These are phyloP conservation scores for Fagus sylvatica DNA, from an alignment of 306 rosid species.

Conservation along the genomic window DNA sequence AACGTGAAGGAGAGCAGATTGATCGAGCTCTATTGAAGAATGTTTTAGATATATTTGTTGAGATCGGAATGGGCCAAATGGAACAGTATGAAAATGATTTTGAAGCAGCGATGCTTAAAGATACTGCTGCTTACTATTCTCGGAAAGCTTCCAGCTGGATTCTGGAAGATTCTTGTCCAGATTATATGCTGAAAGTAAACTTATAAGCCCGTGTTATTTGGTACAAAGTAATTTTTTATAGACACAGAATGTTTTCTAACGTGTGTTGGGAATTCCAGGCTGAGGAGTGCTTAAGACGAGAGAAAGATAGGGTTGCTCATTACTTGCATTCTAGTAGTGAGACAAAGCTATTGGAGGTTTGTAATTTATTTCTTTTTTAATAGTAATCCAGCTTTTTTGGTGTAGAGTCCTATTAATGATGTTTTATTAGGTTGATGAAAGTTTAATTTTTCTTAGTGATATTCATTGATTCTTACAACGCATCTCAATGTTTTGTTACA, in stretches of 20 bases:
- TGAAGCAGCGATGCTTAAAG: slow-evolving; percentile 50
- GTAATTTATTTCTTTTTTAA: background rate
- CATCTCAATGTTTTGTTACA: background rate
- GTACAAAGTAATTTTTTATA: background rate
- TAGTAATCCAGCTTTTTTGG: background rate
- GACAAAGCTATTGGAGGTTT: slow-evolving; percentile 47
- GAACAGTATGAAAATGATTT: slow-evolving; percentile 54
- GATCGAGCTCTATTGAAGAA: slow-evolving; percentile 58
- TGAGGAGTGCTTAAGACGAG: slow-evolving; percentile 51
- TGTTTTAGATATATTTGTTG: slow-evolving; percentile 53
- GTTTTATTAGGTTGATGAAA: background rate
- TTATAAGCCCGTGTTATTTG: background rate
- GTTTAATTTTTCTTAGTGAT: background rate
- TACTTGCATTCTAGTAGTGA: slow-evolving; percentile 47
- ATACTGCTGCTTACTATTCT: slow-evolving; percentile 45
- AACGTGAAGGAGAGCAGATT: slow-evolving; percentile 64
- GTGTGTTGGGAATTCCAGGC: slow-evolving; percentile 32
- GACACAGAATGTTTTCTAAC: slow-evolving; percentile 4
- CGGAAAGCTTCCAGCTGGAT: slow-evolving; percentile 61
- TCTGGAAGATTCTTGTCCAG: slow-evolving; percentile 54
- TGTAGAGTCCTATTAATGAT: background rate
- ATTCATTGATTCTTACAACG: background rate
- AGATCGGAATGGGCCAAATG: slow-evolving; percentile 60
- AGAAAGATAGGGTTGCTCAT: slow-evolving; percentile 47
- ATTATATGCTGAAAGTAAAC: slow-evolving; percentile 51